Base-by-base conservation (phyloP, 139 green algal species). In the Auxenochlorella pyrenoidosa region DNA sequence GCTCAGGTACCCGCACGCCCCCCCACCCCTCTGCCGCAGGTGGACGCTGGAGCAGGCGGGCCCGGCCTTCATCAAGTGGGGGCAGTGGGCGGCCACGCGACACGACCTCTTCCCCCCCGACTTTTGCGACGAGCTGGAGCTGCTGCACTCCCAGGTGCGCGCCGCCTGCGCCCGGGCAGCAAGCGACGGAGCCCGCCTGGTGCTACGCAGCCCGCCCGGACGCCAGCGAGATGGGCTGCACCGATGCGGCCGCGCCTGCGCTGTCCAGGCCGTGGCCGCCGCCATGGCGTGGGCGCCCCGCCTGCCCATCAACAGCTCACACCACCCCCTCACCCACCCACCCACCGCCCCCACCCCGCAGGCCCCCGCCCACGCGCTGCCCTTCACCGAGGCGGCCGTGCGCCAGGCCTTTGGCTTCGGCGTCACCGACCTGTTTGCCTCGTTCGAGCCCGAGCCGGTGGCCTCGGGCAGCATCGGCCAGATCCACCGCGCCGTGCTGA, bases 391-490 rank as follows among this genome's bases (percentile, higher is more conserved):
- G n/a, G 43, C 34, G 26, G 86, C 91, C 0, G 83, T 93, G 6
- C 32, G 44, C 19, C 84, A 76, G 10, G 88, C 96, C 0, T 99
- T 99, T 88, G 95, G 94, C 10, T 89, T 96, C 36, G 80, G 60
- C 0, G 34, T 97, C n/a, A 43, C 87, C 0, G 92, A 97, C 40
- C 91, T 99, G n/a, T 99, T 99, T 89, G 87, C 92, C 10, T 91
- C 85, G 32, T 97, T 99, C 77, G 96, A 98, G 34, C 66, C 89
- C 38, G 54, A 88, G 44, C 97, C 98, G 18, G 92, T 99, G 38
- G 98, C 98, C 1, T 95, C 89, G 58, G 98, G 98, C 34, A 96
- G 90, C 91, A 99, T 99, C 51, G 98, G 96, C 1, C 96, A 98
- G 85, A 93, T 99, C 36, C 94, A 99, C 92, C 86, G 90, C 13